A percentile compares a stretch with the other conserved stretches of the same genome.
Conservation (phyloP, 2,329 filamentous ascomycete genomes). For the Intubia oerlemansii region DNA sequence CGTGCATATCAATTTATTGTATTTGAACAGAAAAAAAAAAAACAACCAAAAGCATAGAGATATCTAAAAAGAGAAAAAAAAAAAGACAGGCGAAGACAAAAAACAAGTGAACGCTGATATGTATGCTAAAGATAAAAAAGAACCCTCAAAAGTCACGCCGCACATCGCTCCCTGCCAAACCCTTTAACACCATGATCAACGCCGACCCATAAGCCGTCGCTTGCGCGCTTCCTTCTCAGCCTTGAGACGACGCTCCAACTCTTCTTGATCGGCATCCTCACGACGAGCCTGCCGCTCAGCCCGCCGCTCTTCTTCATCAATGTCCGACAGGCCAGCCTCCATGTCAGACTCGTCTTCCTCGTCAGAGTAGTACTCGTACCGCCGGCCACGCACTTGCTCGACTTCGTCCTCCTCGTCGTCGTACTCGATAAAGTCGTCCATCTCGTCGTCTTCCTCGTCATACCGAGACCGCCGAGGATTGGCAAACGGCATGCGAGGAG, state of each 20-base stretch:
- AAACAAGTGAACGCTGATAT: no score
- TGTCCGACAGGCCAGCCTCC: slow-evolving; percentile 55
- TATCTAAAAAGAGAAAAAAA: not conserved
- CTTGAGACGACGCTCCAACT: slow-evolving; percentile 38
- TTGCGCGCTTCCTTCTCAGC: slow-evolving; percentile 38
- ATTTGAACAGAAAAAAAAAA: not conserved
- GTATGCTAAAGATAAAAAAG: not conserved
- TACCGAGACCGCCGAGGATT: slow-evolving; percentile 17
- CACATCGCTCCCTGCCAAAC: no score
- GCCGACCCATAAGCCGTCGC: slow-evolving; percentile 9
- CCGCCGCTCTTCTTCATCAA: slow-evolving; percentile 47
- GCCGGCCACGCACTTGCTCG: slow-evolving; percentile 4
- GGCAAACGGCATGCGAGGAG: slow-evolving; percentile 4
- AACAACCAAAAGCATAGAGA: not conserved
- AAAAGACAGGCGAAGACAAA: not conserved
- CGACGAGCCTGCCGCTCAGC: slow-evolving; percentile 40
- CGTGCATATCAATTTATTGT: no score
- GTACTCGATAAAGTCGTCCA: slow-evolving; percentile 41
- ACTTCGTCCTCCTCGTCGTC: slow-evolving; percentile 32
- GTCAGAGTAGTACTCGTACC: slow-evolving; percentile 21
- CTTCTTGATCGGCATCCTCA: slow-evolving; percentile 45
- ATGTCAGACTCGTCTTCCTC: slow-evolving; percentile 52
- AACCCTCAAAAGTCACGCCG: not conserved
- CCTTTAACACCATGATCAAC: not conserved
- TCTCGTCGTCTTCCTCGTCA: slow-evolving; percentile 37